These are phyloP conservation scores for Cyberlindnera nakhonratchasimensis DNA, from an alignment of 805 yeast genomes.

Conservation along the genomic window DNA sequence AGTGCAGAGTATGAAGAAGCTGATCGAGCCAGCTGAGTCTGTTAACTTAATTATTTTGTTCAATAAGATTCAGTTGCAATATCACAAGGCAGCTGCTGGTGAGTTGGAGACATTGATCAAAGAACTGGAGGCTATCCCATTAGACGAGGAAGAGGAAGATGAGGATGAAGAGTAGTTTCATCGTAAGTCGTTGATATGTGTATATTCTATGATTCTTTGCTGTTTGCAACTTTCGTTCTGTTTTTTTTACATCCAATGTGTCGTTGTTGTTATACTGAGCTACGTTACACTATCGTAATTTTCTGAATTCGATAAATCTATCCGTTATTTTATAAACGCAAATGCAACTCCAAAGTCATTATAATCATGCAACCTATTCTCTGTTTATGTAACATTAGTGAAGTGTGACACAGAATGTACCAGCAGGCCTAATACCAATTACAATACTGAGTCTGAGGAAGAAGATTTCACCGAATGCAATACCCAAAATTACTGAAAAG, in stretches of 20 bases:
- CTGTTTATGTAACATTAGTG: conserved; percentile 17
- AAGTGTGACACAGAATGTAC: conserved; percentile 19
- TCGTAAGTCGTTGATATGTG: not conserved
- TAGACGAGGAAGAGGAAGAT: conserved; percentile 41
- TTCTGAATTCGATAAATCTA: no score
- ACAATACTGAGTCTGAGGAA: conserved; percentile 55
- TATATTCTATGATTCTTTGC: not conserved
- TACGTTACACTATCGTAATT: no score
- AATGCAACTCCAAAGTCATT: no score
- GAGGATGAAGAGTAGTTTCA: conserved; percentile 31
- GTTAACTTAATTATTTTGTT: conserved; percentile 63
- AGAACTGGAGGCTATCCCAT: conserved; percentile 40
- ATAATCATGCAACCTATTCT: no score
- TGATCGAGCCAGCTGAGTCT: conserved; percentile 64
- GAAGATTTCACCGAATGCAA: conserved; percentile 65
- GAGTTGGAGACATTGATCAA: conserved; percentile 45
- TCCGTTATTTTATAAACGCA: not conserved
- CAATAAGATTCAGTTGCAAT: conserved; percentile 66
- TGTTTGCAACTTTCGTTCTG: no score
- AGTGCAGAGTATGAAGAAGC: conserved; percentile 71
- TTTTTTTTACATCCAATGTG: no score
- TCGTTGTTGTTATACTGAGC: no score
- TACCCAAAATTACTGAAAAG: conserved; percentile 69
- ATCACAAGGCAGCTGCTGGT: conserved; percentile 48
- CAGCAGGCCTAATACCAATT: conserved; percentile 31